Evolutionary conservation across 225 moss, liverwort and hornwort species (phyloP).

Genomic region (Sphagnum tenellum): DNA sequence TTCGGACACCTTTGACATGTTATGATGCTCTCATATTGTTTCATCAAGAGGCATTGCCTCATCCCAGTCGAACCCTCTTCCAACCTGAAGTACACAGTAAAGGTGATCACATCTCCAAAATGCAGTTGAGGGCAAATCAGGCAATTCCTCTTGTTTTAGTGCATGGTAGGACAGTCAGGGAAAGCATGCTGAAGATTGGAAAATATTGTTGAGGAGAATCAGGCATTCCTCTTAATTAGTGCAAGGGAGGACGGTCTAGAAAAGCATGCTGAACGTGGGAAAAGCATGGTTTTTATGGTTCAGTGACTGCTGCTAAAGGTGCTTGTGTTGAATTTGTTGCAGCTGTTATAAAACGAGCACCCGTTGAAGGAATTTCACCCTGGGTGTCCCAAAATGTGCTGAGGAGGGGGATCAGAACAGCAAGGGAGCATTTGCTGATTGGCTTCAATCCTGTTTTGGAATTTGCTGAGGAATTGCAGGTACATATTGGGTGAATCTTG

Average conservation of each 20-base stretch:
- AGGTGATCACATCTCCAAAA: slow-evolving; percentile 1
- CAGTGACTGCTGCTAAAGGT: too few species aligned
- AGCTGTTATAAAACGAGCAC: slow-evolving; percentile 9
- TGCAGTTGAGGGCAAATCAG: too few species aligned
- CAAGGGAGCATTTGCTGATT: slow-evolving; percentile 54
- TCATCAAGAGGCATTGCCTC: slow-evolving; percentile 63
- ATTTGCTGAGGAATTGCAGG: slow-evolving; percentile 73
- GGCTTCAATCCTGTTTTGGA: slow-evolving; percentile 70
- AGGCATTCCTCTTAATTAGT: too few species aligned
- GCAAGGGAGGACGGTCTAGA: too few species aligned
- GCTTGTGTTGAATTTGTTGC: background rate
- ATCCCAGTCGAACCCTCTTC: slow-evolving; percentile 73
- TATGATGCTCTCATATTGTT: slow-evolving; percentile 67
- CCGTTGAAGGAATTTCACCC: slow-evolving; percentile 27
- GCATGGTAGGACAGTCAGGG: too few species aligned
- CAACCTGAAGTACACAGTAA: slow-evolving; percentile 35
- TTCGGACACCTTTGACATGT: slow-evolving; percentile 61
- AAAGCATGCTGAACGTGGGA: too few species aligned
- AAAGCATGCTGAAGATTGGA: too few species aligned
- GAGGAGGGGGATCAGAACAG: slow-evolving; percentile 37
- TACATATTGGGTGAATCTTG: slow-evolving; percentile 1
- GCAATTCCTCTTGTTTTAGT: too few species aligned
- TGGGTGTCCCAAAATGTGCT: slow-evolving; percentile 30
- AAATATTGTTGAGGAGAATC: too few species aligned
- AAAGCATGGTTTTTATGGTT: too few species aligned